phyloP scores from a whole-genome alignment of 371 early-diverging fungal genomes.

The Cokeromyces recurvatus region DNA sequence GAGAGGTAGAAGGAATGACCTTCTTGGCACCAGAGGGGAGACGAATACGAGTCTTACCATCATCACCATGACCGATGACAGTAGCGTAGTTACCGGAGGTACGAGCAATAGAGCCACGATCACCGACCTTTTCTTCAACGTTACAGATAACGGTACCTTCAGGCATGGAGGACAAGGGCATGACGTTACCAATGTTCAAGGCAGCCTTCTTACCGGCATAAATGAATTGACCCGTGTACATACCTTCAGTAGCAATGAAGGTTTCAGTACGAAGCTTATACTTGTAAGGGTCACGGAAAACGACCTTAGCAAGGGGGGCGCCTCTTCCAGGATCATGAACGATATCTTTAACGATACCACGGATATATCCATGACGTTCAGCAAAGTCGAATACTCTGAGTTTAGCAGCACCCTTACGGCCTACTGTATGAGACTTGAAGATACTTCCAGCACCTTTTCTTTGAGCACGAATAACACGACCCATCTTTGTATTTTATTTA shows the following conservation, averaged over 20 bases:
- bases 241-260: conserved; percentile 99
- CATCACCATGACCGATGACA: conserved; percentile 98
- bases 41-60: conserved; percentile 94
- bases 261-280: conserved; percentile 90
- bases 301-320: conserved; percentile 95
- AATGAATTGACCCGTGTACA: conserved; percentile 99
- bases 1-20: conserved; percentile 81
- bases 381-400: conserved; percentile 86
- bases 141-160: conserved; percentile 99
- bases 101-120: conserved; percentile 98
- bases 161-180: conserved; percentile 95
- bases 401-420: conserved; percentile 95
- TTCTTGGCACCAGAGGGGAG: conserved; percentile 98
- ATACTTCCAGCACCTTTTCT: conserved; percentile 98
- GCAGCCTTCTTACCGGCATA: conserved; percentile 98
- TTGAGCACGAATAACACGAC: conserved; percentile 80
- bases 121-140: conserved; percentile 96
- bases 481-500: conserved; percentile 29
- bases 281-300: conserved; percentile 60
- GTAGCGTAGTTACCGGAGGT: conserved; percentile 98
- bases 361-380: conserved; percentile 91
- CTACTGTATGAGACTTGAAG: conserved; percentile 95
- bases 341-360: conserved; percentile 95
- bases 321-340: conserved; percentile 99
- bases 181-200: conserved; percentile 94